These are phyloP conservation scores for Canariomyces notabilis DNA, from an alignment of 2,329 filamentous ascomycete genomes.

Conservation along the genomic window DNA sequence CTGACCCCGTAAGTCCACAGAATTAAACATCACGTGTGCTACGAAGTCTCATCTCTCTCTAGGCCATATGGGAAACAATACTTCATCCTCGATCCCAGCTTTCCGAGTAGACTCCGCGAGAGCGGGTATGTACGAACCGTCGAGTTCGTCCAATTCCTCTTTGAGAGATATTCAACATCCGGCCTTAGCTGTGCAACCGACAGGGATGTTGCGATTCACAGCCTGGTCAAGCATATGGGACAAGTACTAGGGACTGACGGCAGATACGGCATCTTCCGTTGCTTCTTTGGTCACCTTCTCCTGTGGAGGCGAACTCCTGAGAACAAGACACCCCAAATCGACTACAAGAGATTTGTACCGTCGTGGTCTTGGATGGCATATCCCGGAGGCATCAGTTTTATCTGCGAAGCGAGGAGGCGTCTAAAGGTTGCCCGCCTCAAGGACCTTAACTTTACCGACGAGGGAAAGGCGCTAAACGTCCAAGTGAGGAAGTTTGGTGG, in stretches of 20 bases:
- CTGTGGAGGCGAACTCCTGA: slow-evolving; percentile 10
- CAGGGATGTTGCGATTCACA: slow-evolving; percentile 2
- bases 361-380: slow-evolving; percentile 16
- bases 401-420: not conserved
- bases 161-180: slow-evolving; percentile 1
- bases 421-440: not conserved
- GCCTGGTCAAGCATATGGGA: slow-evolving; percentile 8
- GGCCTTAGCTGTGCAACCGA: not conserved
- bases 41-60: too few species aligned
- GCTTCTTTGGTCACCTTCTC: slow-evolving; percentile 8
- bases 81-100: too few species aligned
- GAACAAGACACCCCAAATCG: slow-evolving; percentile 3
- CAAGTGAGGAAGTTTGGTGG: slow-evolving; percentile 6
- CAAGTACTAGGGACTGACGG: slow-evolving; percentile 1
- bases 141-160: not conserved
- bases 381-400: slow-evolving; percentile 10
- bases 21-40: too few species aligned
- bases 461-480: slow-evolving; percentile 6
- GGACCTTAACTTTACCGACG: slow-evolving; percentile 7
- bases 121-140: too few species aligned
- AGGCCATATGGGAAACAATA: too few species aligned
- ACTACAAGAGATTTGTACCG: slow-evolving; percentile 5
- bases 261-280: slow-evolving; percentile 10
- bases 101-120: too few species aligned
- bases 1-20: too few species aligned